Evolutionary conservation across 176 grass and related monocot species (phyloP), one percentile per base, ranked within the genome.

Genomic region (Ampelocalamus luodianensis): DNA sequence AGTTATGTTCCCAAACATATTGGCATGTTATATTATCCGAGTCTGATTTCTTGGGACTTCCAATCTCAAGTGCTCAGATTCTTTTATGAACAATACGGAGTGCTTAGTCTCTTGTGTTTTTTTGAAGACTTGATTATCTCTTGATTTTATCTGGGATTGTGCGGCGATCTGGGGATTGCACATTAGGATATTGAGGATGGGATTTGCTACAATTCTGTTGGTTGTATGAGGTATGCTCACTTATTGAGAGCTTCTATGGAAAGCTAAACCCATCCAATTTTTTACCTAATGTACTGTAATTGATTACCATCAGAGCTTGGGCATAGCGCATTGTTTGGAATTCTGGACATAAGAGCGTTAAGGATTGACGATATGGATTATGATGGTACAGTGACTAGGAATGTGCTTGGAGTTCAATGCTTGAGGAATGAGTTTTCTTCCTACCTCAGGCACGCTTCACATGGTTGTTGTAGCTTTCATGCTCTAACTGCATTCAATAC

Each of bases 181-280:
- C 88, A 82, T 89, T 94, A 91, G 87, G 87, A 91, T 89, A 86
- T 87, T 91, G 80, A 91, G 87, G 80, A 89, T 94, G 89, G 61
- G 76, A 94, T 91, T 78, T 93, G 76, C 92, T 75, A 83, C 82
- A 44, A 3, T 90, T 88, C 85, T 77, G 63, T 89, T 94, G 83
- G 76, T 94, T 84, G 73, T 84, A 77, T 85, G 90, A 94, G 89
- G 89, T 94, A 94, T 91, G 89, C 77, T 76, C 64, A 56, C 91
- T 89, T 76, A 89, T 91, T 81, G 83, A 86, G 79, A 87, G 76
- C 83, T 91, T 90, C 50, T 89, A 68, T 91, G 70, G 84, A 90
- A 89, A 86, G 23, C 80, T 82, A 61, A 91, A 87, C 80, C 84
- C 62, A 79, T 79, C 81, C 54, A 36, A 44, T 84, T 54, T 76